Evolutionary conservation across 371 early-diverging fungal genomes (phyloP).

Genomic region (Mucor ambiguus): DNA sequence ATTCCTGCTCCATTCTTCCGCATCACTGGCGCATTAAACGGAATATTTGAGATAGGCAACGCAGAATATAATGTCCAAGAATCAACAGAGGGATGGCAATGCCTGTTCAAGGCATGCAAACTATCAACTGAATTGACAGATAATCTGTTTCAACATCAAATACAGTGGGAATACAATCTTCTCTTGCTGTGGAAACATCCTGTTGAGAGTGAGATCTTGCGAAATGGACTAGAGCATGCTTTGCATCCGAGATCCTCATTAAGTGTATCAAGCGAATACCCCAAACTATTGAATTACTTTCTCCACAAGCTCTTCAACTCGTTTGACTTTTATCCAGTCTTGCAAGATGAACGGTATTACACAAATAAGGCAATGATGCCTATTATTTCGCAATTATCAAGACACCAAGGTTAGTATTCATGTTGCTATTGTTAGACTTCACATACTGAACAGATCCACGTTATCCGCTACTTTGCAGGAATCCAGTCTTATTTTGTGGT

Average conservation of each 20-base stretch:
- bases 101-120: slow-evolving; percentile 27
- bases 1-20: slow-evolving; percentile 13
- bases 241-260: slow-evolving; percentile 24
- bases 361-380: background rate
- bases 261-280: slow-evolving; percentile 23
- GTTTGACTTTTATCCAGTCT: background rate
- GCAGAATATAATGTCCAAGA: background rate
- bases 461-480: background rate
- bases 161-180: slow-evolving; percentile 28
- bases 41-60: background rate
- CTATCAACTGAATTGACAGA: slow-evolving; percentile 21
- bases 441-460: background rate
- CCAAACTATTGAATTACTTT: slow-evolving; percentile 24
- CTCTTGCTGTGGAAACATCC: slow-evolving; percentile 33
- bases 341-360: slow-evolving; percentile 1
- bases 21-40: slow-evolving; percentile 17
- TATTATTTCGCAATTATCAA: slow-evolving; percentile 5
- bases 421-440: background rate
- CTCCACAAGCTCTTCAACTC: slow-evolving; percentile 21
- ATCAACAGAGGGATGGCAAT: slow-evolving; percentile 19
- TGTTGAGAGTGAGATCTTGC: slow-evolving; percentile 14
- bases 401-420: background rate
- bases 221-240: slow-evolving; percentile 12
- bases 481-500: slow-evolving; percentile 7
- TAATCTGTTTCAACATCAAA: slow-evolving; percentile 13